Evolutionary conservation across 768 basidiomycete genomes (phyloP), one percentile per base, ranked within the genome.

Genomic region (Candolleomyces aberdarensis): DNA sequence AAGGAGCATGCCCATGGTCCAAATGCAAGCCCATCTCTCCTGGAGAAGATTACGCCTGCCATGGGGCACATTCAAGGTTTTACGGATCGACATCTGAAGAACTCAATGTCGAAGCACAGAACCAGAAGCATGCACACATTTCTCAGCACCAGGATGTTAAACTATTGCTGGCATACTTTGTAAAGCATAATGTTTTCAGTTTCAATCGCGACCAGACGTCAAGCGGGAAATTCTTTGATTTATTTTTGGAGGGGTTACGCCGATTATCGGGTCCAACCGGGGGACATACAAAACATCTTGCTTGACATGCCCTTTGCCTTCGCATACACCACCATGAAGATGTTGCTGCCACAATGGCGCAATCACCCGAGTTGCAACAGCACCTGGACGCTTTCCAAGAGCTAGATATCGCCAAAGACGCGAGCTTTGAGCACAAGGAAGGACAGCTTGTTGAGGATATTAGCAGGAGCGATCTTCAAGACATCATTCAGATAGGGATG

Each of bases 41-140:
- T 68, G 3, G 65, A 67, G 46, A 65, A 67, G 58, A 67, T 66
- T 5, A 68, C 67, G 0, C 67, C 66, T 2, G 67, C 67, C 2
- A 44, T 70, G 15, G 69, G 69, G 1, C 64, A 67, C 60, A 44
- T 70, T 8, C 56, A 59, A 15, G 4, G 59, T 10, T 40, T 67
- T 3, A 69, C 65, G 1, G 62, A 66, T 11, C 52, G 57, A 14
- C 48, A 69, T 0, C 46, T 36, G 29, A 54, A 15, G 69, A 70
- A 3, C 44, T 70, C 1, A 65, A 65, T 46, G 60, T 70, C 40
- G 59, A 70, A 20, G 7, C 5, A 2, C 57, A 51, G 17, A 64
- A 67, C 46, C 60, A 68, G 47, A 55, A 64, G 6, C 69, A 70
- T 53, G 47, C 61, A 0, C 49, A 67, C 13, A 67, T 69, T 15